Percentiles rank a stretch among this genome's conserved stretches.
Conservation (phyloP, 1,284 basidiomycete genomes). For the Paramarasmius palmivorus region DNA sequence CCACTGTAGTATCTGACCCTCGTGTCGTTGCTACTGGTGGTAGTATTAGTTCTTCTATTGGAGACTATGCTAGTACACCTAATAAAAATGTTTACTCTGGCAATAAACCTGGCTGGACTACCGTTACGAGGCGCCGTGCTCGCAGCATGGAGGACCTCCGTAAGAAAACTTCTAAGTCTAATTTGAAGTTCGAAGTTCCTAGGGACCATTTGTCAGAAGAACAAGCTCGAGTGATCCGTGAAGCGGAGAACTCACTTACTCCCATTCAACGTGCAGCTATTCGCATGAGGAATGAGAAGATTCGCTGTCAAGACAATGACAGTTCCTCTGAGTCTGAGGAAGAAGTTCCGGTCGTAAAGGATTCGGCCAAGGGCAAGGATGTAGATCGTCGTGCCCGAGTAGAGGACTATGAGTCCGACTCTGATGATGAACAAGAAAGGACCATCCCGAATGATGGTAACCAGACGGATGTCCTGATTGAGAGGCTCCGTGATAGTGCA, state of each 20-base stretch:
- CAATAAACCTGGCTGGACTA: too few relatives aligned
- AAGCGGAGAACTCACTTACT: neutral
- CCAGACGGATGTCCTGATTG: neutral
- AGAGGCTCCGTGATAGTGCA: neutral
- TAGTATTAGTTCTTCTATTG: too few relatives aligned
- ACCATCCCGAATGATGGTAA: neutral
- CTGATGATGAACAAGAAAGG: neutral
- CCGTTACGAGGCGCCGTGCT: neutral
- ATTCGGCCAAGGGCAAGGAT: too few relatives aligned
- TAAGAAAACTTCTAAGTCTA: neutral
- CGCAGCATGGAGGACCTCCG: neutral
- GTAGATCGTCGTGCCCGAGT: too few relatives aligned
- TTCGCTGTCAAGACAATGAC: neutral
- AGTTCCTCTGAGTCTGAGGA: too few relatives aligned
- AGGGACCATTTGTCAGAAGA: neutral
- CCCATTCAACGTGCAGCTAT: neutral
- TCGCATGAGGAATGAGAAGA: neutral
- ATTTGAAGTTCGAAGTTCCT: neutral
- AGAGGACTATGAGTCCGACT: too few relatives aligned
- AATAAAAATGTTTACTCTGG: too few relatives aligned
- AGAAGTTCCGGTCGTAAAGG: too few relatives aligned
- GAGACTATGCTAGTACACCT: too few relatives aligned
- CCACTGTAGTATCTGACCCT: neutral
- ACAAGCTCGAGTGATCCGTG: neutral
- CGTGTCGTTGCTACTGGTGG: too few relatives aligned